A percentile compares a stretch with the other conserved stretches of the same genome.
These are phyloP conservation scores for Heliamphora ciliata DNA, from an alignment of 179 eudicot species.

Conservation along the genomic window DNA sequence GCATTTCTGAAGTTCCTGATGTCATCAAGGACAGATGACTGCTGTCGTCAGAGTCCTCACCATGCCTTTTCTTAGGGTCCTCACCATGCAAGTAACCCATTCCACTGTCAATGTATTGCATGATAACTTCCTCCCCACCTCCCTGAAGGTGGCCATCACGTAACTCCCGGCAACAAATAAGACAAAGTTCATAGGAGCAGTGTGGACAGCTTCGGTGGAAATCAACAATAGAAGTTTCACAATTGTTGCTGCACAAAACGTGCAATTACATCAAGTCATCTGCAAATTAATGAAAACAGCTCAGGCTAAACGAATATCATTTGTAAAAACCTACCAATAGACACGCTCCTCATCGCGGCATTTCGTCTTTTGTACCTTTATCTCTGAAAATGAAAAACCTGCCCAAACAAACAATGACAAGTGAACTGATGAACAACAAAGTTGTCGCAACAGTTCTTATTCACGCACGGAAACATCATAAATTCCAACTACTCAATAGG, in stretches of 20 bases:
- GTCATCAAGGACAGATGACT: background rate
- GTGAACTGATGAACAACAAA: background rate
- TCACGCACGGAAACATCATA: conserved; percentile 2
- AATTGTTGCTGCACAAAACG: conserved; percentile 44
- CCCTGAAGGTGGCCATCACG: conserved; percentile 40
- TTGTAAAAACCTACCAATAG: conserved; percentile 33
- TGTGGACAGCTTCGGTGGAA: conserved; percentile 48
- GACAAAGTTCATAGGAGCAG: conserved; percentile 52
- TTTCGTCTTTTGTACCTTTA: conserved; percentile 24
- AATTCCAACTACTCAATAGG: background rate
- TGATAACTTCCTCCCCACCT: conserved; percentile 29
- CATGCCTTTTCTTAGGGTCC: background rate
- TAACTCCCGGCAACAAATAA: conserved; percentile 51
- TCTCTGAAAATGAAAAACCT: conserved; percentile 36
- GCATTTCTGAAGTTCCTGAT: background rate
- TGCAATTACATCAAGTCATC: conserved; percentile 5
- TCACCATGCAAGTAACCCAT: conserved; percentile 35
- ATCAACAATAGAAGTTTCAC: conserved; percentile 52
- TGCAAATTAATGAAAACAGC: background rate
- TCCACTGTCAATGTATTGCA: conserved; percentile 31
- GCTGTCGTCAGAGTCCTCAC: background rate
- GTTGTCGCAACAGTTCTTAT: background rate
- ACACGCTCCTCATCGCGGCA: conserved; percentile 28
- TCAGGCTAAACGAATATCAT: background rate
- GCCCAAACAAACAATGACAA: conserved; percentile 18